These are phyloP conservation scores for Chlorencoelia australis DNA, from an alignment of 2,329 filamentous ascomycete genomes.

Conservation along the genomic window DNA sequence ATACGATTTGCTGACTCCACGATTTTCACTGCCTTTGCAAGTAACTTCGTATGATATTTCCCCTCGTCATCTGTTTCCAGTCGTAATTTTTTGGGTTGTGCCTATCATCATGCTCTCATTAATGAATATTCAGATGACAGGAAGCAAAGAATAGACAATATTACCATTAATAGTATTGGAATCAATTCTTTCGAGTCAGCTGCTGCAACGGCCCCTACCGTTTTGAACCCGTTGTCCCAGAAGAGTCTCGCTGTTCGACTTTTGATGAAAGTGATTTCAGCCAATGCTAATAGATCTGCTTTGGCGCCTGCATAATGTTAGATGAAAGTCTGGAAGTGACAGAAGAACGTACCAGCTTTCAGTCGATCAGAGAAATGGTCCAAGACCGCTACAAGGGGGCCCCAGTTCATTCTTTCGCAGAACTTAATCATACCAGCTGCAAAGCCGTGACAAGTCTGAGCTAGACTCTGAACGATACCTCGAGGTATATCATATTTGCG, in stretches of 20 bases:
- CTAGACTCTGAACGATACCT: slow-evolving; percentile 60
- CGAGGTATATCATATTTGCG: slow-evolving; percentile 61
- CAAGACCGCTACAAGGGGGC: slow-evolving; percentile 58
- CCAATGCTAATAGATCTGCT: slow-evolving; percentile 59
- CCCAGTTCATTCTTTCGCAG: slow-evolving; percentile 68
- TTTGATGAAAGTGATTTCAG: slow-evolving; percentile 66
- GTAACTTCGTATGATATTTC: slow-evolving; percentile 53
- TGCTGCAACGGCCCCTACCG: slow-evolving; percentile 56
- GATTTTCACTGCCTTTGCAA: slow-evolving; percentile 58
- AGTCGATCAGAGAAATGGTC: slow-evolving; percentile 69
- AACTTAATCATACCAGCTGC: slow-evolving; percentile 73
- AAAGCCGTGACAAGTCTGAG: slow-evolving; percentile 69
- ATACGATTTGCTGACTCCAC: slow-evolving; percentile 57
- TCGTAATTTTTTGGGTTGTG: slow-evolving; percentile 55
- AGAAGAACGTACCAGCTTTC: slow-evolving; percentile 37
- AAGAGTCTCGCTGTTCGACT: slow-evolving; percentile 65
- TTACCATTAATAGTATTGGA: slow-evolving; percentile 60
- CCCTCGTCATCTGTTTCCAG: slow-evolving; percentile 45
- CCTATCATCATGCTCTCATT: slow-evolving; percentile 32
- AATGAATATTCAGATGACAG: not conserved
- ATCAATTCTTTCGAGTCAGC: slow-evolving; percentile 58
- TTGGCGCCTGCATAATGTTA: slow-evolving; percentile 41
- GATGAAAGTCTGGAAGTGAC: not conserved
- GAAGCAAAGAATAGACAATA: slow-evolving; percentile 10
- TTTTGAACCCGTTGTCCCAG: slow-evolving; percentile 67